Percentiles rank a stretch among this genome's conserved stretches.
phyloP scores from a whole-genome alignment of 208 protist species.

The Trichomonas vaginalis region DNA sequence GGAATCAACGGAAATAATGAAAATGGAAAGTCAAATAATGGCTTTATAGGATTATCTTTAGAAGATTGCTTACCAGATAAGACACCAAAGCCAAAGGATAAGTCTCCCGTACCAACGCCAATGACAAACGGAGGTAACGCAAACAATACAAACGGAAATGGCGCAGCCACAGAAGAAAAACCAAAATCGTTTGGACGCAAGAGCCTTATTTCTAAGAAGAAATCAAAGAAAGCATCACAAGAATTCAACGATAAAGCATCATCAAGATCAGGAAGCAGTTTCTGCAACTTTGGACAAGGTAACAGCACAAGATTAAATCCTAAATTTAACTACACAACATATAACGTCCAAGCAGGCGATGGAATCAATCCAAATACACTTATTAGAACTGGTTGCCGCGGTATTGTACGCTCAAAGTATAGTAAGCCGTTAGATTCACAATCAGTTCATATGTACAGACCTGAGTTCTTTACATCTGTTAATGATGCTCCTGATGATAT shows the following conservation, averaged over 20 bases:
- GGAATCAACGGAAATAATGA: not conserved
- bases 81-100: not conserved
- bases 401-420: not conserved
- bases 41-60: not conserved
- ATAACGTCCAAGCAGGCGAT: not conserved
- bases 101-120: not conserved
- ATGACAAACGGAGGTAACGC: not conserved
- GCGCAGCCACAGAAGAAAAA: not conserved
- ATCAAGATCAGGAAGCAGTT: not conserved
- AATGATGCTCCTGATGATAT: not conserved
- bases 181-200: not conserved
- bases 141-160: too few relatives aligned
- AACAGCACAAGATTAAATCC: not conserved
- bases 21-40: not conserved
- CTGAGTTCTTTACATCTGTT: not conserved
- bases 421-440: not conserved
- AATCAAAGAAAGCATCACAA: not conserved
- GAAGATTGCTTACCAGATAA: not conserved
- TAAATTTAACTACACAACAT: not conserved
- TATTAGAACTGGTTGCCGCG: not conserved
- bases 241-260: not conserved
- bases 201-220: not conserved
- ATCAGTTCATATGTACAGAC: not conserved
- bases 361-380: not conserved
- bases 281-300: not conserved